phyloP scores from a whole-genome alignment of 192 early-diverging fungal species.

The Funneliformis geosporum region DNA sequence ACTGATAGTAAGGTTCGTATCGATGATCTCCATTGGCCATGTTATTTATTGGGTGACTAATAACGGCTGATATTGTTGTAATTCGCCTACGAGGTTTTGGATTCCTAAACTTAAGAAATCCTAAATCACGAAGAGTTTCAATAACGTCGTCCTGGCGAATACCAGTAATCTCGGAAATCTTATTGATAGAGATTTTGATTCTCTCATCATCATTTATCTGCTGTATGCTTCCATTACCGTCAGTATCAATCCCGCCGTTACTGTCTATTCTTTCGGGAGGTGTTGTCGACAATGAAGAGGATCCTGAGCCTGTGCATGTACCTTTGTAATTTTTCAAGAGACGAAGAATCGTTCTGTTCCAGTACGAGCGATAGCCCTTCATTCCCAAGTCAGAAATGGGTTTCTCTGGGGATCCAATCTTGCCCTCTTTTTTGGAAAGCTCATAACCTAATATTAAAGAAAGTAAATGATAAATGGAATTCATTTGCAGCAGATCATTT shows the following conservation, averaged over 20 bases:
- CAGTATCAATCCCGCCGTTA: neutral
- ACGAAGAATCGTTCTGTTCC: conserved; percentile 5
- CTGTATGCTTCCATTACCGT: neutral
- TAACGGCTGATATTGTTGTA: neutral
- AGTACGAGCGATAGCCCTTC: conserved; percentile 19
- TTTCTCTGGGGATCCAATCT: conserved; percentile 24
- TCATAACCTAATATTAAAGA: conserved; percentile 25
- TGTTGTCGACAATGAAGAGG: neutral
- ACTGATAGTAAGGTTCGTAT: neutral
- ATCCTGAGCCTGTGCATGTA: neutral
- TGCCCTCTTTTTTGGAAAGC: conserved; percentile 21
- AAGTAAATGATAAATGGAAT: neutral
- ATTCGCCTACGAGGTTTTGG: neutral
- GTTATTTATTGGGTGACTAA: neutral
- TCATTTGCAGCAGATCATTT: neutral
- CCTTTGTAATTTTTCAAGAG: neutral
- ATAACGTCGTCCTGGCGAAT: conserved; percentile 22
- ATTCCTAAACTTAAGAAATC: conserved; percentile 18
- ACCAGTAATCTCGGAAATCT: conserved; percentile 3
- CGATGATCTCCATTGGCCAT: neutral
- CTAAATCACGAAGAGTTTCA: conserved; percentile 5
- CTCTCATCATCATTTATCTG: neutral
- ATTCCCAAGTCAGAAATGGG: conserved; percentile 17
- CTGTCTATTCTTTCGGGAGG: neutral
- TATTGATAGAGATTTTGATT: neutral